Conservation (phyloP, 2,329 filamentous ascomycete genomes). For the Pleomassaria siparia region DNA sequence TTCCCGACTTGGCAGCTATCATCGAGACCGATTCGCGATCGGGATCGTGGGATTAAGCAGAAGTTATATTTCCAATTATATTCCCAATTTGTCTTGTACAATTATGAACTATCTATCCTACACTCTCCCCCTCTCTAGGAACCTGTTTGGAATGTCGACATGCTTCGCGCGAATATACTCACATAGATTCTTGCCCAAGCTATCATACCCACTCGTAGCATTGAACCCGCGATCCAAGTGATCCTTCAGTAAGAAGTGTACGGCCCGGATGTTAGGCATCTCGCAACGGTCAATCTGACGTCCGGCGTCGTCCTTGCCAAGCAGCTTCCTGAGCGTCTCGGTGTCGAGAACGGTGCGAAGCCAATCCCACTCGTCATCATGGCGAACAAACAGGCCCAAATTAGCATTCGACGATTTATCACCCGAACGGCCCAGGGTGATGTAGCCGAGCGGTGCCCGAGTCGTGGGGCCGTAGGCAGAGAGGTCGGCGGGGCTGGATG, state of each 20-base stretch:
- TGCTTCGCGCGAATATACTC: conserved; percentile 19
- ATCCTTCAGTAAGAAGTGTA: conserved; percentile 49
- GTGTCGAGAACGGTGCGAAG: conserved; percentile 21
- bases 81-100: background rate
- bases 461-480: conserved; percentile 35
- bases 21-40: too few species aligned
- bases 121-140: conserved; percentile 8
- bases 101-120: conserved; percentile 1
- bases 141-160: conserved; percentile 11
- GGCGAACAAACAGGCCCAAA: conserved; percentile 24
- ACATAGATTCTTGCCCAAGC: conserved; percentile 44
- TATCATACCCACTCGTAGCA: conserved; percentile 45
- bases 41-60: too few species aligned
- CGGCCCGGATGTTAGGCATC: conserved; percentile 30
- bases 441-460: conserved; percentile 37
- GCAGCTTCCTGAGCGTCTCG: conserved; percentile 19
- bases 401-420: conserved; percentile 31
- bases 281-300: conserved; percentile 21
- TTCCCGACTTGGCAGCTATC: too few species aligned
- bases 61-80: too few species aligned
- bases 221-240: conserved; percentile 48
- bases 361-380: conserved; percentile 31
- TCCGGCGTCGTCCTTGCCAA: conserved; percentile 22
- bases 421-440: conserved; percentile 27
- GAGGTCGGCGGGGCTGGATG: conserved; percentile 22